phyloP scores from a whole-genome alignment of 2,329 filamentous ascomycete species.

The Penicillium glabrum region DNA sequence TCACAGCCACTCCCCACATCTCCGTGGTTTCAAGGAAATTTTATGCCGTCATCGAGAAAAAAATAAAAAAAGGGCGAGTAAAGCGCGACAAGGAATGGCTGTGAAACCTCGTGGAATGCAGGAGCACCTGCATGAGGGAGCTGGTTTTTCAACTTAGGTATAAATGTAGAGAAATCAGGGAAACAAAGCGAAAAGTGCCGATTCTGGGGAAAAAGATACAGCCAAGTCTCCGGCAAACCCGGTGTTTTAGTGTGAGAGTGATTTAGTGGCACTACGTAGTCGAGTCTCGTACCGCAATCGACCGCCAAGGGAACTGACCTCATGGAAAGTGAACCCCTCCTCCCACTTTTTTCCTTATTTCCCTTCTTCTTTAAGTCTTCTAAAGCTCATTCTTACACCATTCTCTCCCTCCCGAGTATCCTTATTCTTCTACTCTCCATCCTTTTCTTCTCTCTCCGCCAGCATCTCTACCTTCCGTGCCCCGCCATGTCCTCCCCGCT shows the following conservation, averaged over 20 bases:
- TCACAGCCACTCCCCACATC: constrained; percentile 17
- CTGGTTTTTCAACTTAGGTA: background rate
- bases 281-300: constrained; percentile 2
- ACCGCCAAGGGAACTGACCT: constrained; percentile 1
- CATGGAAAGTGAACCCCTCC: background rate
- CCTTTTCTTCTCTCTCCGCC: background rate
- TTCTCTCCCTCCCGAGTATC: background rate
- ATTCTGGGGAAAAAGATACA: background rate
- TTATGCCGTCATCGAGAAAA: constrained; percentile 24
- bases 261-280: constrained; percentile 3
- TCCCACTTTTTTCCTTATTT: background rate
- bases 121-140: constrained; percentile 9
- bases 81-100: background rate
- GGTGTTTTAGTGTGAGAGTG: constrained; percentile 8
- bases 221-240: constrained; percentile 19
- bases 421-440: constrained; percentile 2
- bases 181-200: background rate
- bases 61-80: background rate
- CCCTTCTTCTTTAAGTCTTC: background rate
- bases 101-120: constrained; percentile 10
- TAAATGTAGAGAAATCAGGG: background rate
- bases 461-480: constrained; percentile 2
- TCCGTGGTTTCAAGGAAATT: constrained; percentile 14
- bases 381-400: constrained; percentile 1
- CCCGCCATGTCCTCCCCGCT: constrained; percentile 40